Evolutionary conservation across 2,329 filamentous ascomycete genomes (phyloP).

Genomic region (Sarocladium oryzae): DNA sequence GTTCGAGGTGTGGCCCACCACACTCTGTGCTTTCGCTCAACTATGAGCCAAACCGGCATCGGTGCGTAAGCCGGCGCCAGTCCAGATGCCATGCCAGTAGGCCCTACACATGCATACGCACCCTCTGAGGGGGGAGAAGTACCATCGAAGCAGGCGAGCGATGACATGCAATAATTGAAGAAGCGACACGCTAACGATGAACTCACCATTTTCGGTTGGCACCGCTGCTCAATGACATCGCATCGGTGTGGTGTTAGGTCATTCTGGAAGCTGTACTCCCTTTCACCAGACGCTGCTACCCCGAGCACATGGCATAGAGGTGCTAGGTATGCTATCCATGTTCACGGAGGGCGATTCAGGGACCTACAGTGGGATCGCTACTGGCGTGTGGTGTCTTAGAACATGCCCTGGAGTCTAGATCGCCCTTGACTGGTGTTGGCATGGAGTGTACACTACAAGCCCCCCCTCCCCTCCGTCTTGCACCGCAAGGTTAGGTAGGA

Average conservation of each 20-base stretch:
- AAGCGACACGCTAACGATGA: not conserved
- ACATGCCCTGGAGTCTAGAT: not conserved
- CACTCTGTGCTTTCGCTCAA: not conserved
- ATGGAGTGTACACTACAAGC: not conserved
- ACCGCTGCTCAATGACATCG: not conserved
- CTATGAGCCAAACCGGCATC: not conserved
- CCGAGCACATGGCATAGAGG: not conserved
- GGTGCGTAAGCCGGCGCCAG: not conserved
- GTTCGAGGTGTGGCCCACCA: not conserved
- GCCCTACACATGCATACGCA: not conserved
- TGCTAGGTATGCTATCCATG: not conserved
- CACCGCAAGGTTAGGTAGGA: not conserved
- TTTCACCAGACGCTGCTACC: not conserved
- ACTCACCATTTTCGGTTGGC: not conserved
- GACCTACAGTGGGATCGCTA: not conserved
- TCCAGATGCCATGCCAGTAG: not conserved
- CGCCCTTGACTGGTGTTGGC: not conserved
- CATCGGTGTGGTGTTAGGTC: not conserved
- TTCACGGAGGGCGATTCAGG: not conserved
- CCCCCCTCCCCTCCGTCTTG: not conserved
- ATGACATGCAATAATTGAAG: not conserved
- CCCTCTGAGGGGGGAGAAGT: not conserved
- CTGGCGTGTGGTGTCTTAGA: not conserved
- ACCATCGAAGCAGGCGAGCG: not conserved
- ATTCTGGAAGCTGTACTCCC: not conserved